Evolutionary conservation across 805 yeast species (phyloP).

Genomic region (Lipomyces lipofer): DNA sequence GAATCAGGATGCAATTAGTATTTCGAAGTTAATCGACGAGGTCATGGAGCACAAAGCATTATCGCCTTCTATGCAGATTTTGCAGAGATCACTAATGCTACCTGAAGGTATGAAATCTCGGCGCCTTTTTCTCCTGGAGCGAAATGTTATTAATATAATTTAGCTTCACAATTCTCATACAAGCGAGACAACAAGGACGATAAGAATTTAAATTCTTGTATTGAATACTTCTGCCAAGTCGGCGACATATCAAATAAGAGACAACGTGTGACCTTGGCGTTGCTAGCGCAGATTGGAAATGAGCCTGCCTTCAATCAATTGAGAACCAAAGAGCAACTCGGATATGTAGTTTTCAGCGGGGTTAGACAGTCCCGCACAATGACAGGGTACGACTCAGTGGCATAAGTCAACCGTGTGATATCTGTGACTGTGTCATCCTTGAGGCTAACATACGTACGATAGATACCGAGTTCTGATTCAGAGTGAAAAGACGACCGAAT

Average conservation of each 20-base stretch:
- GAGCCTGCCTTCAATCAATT: constrained; percentile 90
- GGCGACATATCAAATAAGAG: constrained; percentile 51
- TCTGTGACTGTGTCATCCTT: no score
- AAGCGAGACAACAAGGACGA: constrained; percentile 59
- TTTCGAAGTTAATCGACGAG: constrained; percentile 48
- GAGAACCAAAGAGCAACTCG: constrained; percentile 92
- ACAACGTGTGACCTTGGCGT: constrained; percentile 54
- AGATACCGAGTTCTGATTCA: constrained; percentile 79
- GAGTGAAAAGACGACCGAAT: constrained; percentile 74
- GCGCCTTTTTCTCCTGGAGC: constrained; percentile 46
- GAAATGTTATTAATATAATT: constrained; percentile 44
- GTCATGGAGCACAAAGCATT: constrained; percentile 45
- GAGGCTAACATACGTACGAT: constrained; percentile 67
- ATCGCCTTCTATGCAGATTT: constrained; percentile 47
- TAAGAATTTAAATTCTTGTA: constrained; percentile 77
- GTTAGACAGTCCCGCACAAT: no score
- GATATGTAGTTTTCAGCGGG: constrained; percentile 89
- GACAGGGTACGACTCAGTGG: no score
- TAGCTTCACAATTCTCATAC: constrained; percentile 43
- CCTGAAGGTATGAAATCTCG: constrained; percentile 31
- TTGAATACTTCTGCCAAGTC: constrained; percentile 73
- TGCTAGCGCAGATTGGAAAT: constrained; percentile 68
- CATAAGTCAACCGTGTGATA: no score
- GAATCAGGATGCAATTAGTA: constrained; percentile 53
- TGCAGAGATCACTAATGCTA: constrained; percentile 44